Base-by-base conservation (phyloP, 2,329 filamentous ascomycete species). In the Aureobasidium sp. region DNA sequence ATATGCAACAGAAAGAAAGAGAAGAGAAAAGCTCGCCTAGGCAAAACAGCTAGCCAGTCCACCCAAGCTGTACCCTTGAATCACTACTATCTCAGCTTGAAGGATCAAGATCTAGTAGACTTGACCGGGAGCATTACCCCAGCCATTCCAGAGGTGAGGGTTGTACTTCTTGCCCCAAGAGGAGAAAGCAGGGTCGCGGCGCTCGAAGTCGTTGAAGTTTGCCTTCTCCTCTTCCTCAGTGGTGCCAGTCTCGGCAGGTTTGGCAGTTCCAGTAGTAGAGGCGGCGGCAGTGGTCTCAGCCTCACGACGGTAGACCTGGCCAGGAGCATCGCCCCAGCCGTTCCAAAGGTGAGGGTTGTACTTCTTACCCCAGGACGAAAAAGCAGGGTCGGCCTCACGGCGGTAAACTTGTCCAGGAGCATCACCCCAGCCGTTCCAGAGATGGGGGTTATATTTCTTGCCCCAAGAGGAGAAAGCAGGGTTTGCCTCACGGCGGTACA, bases 231-330 rank as follows among this genome's bases (percentile, higher is more conserved):
- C 26, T 26, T 42, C 52, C 52, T 56, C 52, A 36, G 37, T 4
- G 5, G 3, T 7, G n/a, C 27, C 37, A 34, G 39, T 44, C 32
- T 42, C 52, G 5, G 37, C 52, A n/a, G 52, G 52, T 27, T 44
- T 27, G 27, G 32, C 52, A 32, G 39, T 12, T 13, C 17, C 39
- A 10, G 52, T 44, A n/a, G 27, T 12, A 56, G 52, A 52, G 37
- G 52, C 39, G 5, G 52, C 46, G 34, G 39, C 23, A 13, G 26
- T 17, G 6, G 39, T 20, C 39, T 56, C 34, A 26, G 65, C 68
- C 37, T 66, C 65, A 56, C 66, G 66, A 61, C 68, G 64, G 64
- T 63, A 42, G 47, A 64, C 65, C 48, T 63, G 52, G 50, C 65
- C 62, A 8, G 62, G 57, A 34, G 52, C 41, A 10, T 57, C 47